A percentile compares a stretch with the other conserved stretches of the same genome.
phyloP scores from a whole-genome alignment of 2,329 filamentous ascomycete species.

The Calonectria hongkongensis region DNA sequence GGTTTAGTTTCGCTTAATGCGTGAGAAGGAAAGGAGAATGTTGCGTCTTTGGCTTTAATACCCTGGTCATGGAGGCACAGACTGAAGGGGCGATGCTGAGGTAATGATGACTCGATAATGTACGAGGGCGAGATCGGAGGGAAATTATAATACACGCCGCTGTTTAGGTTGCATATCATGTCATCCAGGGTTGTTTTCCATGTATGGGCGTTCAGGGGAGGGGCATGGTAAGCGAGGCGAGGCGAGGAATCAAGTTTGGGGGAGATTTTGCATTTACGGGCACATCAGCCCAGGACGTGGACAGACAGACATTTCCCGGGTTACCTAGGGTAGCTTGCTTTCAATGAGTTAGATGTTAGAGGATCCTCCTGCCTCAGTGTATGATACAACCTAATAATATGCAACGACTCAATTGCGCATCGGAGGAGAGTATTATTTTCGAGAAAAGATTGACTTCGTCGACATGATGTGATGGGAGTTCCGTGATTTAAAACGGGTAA shows the following conservation, averaged over 20 bases:
- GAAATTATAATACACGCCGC: slow-evolving; percentile 41
- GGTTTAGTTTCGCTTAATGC: slow-evolving; percentile 43
- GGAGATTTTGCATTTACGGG: slow-evolving; percentile 39
- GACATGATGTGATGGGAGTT: background rate
- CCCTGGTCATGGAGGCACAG: slow-evolving; percentile 23
- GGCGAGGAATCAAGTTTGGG: slow-evolving; percentile 37
- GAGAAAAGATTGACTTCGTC: background rate
- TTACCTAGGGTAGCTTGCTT: slow-evolving; percentile 28
- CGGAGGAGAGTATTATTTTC: slow-evolving; percentile 20
- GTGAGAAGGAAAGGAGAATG: slow-evolving; percentile 10
- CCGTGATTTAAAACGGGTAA: background rate
- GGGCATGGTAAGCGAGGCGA: slow-evolving; percentile 47
- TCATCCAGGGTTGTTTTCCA: slow-evolving; percentile 47
- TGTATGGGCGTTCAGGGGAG: slow-evolving; percentile 50
- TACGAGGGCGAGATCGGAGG: slow-evolving; percentile 39
- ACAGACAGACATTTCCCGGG: slow-evolving; percentile 23
- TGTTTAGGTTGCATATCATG: slow-evolving; percentile 53
- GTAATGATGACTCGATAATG: slow-evolving; percentile 35
- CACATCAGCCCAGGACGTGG: slow-evolving; percentile 34
- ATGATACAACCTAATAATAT: slow-evolving; percentile 47
- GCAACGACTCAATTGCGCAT: slow-evolving; percentile 33
- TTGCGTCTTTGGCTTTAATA: slow-evolving; percentile 35
- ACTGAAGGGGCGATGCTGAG: slow-evolving; percentile 1
- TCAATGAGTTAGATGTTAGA: slow-evolving; percentile 42
- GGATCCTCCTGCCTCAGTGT: slow-evolving; percentile 34